A percentile compares a stretch with the other conserved stretches of the same genome.
phyloP scores from a whole-genome alignment of 768 basidiomycete species.

The Termitomyces sp. region DNA sequence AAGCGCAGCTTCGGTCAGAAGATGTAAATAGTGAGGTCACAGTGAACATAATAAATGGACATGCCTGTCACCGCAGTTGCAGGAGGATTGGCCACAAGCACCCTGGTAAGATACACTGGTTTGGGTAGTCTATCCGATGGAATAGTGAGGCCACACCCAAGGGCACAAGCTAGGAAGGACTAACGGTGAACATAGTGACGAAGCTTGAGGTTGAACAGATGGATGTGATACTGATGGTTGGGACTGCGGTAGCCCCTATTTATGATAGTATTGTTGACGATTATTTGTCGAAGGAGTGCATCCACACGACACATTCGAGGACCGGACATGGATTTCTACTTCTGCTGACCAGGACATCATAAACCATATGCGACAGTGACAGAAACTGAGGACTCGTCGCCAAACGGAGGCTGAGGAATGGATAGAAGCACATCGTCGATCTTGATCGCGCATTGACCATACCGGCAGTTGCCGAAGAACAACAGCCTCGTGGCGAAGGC shows the following conservation, averaged over 20 bases:
- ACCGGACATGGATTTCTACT: background rate
- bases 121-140: slow-evolving; percentile 25
- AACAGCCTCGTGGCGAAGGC: slow-evolving; percentile 41
- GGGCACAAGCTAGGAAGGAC: slow-evolving; percentile 12
- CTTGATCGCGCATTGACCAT: slow-evolving; percentile 9
- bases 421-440: background rate
- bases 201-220: background rate
- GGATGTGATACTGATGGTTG: background rate
- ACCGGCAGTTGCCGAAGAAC: slow-evolving; percentile 26
- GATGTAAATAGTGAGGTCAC: background rate
- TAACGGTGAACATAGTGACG: slow-evolving; percentile 33
- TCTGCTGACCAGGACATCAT: background rate
- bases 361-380: background rate
- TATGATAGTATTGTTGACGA: slow-evolving; percentile 11
- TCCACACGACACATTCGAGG: background rate
- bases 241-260: background rate
- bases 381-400: background rate
- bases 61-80: slow-evolving; percentile 50
- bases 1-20: slow-evolving; percentile 40
- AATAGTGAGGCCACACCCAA: background rate
- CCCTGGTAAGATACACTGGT: slow-evolving; percentile 33
- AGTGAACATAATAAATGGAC: slow-evolving; percentile 6
- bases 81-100: slow-evolving; percentile 42
- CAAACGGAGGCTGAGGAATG: background rate
- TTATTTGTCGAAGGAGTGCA: slow-evolving; percentile 7